A percentile compares a stretch with the other conserved stretches of the same genome.
These are phyloP conservation scores for Diaporthe sp. DNA, from an alignment of 2,329 filamentous ascomycete species.

Conservation along the genomic window DNA sequence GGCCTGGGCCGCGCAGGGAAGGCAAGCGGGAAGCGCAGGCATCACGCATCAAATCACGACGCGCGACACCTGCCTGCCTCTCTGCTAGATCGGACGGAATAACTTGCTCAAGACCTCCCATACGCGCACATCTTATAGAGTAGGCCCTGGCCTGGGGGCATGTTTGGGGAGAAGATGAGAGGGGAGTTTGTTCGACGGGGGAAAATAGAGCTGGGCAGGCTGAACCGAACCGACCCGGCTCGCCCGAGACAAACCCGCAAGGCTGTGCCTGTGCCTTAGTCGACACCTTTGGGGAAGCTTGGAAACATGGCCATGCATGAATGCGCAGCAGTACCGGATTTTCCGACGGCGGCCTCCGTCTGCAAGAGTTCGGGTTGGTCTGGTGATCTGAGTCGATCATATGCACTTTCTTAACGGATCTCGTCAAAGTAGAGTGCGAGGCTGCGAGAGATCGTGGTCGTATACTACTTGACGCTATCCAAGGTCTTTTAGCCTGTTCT, in stretches of 20 bases:
- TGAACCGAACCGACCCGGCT: slow-evolving; percentile 21
- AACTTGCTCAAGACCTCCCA: slow-evolving; percentile 18
- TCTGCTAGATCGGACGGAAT: slow-evolving; percentile 11
- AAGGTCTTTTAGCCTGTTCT: background rate
- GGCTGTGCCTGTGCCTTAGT: slow-evolving; percentile 25
- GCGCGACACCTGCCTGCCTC: slow-evolving; percentile 8
- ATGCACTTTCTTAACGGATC: background rate
- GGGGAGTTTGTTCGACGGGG: background rate
- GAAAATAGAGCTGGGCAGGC: background rate
- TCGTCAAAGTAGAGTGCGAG: background rate
- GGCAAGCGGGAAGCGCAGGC: slow-evolving; percentile 12
- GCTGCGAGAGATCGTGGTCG: background rate
- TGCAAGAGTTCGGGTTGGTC: slow-evolving; percentile 6
- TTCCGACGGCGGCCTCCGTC: slow-evolving; percentile 26
- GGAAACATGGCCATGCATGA: slow-evolving; percentile 20
- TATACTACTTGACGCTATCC: background rate
- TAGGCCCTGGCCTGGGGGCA: background rate
- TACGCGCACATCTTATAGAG: slow-evolving; percentile 13
- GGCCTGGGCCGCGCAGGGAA: background rate
- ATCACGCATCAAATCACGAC: slow-evolving; percentile 16
- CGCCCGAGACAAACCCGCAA: slow-evolving; percentile 21
- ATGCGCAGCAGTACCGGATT: slow-evolving; percentile 3
- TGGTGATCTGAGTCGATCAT: slow-evolving; percentile 20
- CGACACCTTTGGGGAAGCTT: background rate
- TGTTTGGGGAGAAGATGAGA: background rate